Conservation (phyloP, 805 yeast genomes). For the Candida maris region DNA sequence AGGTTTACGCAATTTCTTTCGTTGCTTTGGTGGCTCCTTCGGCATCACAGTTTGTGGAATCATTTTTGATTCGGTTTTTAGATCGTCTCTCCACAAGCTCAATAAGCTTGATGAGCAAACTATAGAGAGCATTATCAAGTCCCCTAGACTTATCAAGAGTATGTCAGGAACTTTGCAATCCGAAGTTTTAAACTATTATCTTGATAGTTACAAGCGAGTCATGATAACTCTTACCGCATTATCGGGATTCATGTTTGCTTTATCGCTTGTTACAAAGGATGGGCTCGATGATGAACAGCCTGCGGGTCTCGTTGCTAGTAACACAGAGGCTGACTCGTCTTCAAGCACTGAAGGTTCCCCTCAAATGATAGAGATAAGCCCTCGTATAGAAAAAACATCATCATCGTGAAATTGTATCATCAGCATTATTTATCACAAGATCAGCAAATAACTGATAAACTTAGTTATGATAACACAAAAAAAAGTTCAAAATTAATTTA, state of each 20-base stretch:
- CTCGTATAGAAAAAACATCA: not conserved
- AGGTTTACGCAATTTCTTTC: conserved; percentile 46
- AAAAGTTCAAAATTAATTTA: too few relatives aligned
- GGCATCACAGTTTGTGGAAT: conserved; percentile 37
- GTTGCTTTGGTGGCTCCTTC: conserved; percentile 54
- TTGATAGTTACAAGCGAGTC: conserved; percentile 9
- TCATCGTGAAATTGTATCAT: too few relatives aligned
- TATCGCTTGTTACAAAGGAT: conserved; percentile 11
- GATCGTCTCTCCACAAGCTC: conserved; percentile 1
- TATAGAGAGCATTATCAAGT: conserved; percentile 1
- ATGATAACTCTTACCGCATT: conserved; percentile 14
- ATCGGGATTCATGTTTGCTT: conserved; percentile 15
- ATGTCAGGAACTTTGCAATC: not conserved
- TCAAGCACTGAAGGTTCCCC: not conserved
- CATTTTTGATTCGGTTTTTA: conserved; percentile 12
- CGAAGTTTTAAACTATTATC: conserved; percentile 9
- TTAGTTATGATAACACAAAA: too few relatives aligned
- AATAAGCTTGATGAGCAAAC: not conserved
- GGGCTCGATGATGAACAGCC: conserved; percentile 6
- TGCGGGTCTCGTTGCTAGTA: not conserved
- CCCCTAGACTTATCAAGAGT: conserved; percentile 3
- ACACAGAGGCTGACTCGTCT: not conserved
- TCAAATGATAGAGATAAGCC: not conserved
- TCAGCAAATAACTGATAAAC: too few relatives aligned
- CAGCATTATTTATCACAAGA: too few relatives aligned